Base-by-base conservation (phyloP, 2,329 filamentous ascomycete species). In the Colletotrichum sp. region DNA sequence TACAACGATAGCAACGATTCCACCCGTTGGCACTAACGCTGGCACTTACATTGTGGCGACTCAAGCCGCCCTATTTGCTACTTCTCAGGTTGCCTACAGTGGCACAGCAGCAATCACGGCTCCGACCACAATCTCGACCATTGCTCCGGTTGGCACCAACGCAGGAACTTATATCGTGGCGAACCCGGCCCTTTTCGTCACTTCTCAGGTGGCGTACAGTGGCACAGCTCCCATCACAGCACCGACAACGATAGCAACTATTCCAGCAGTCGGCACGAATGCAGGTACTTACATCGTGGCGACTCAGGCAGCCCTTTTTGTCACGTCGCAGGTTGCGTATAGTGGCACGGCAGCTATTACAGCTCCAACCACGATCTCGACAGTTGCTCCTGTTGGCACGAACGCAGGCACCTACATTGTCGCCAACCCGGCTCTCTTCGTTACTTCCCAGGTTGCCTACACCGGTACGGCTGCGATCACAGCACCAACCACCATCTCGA, bases 11-110 rank as follows among this genome's bases (percentile, higher is more conserved):
- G 62, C 66, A 3, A 78, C 73, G 3, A 60, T 78, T 15, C 26
- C 60, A 3, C 69, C 71, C 1, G 32, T 55, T 6, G 76, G 76
- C 2, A 77, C 62, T 5, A 65, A 39, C 1, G 55, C 72, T 1
- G 76, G 76, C 6, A 79, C 78, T 6, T 65, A 73, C 8, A n/a
- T 78, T 7, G 76, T 78, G 7, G 63, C 66, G 8, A 62, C 39
- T 8, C 71, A 67, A 5, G 75, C 72, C 5, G 70, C 69, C 5
- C 71, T 70, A 7, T 72, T 44, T 6, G 70, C 49, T 7, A 72
- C 70, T 4, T 72, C 70, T 1, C 34, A 59, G 3, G 70, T 72
- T 7, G 30, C 24, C 5, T 72, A 68, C 8, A 74, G 64, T 3
- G 76, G 68, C 4, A 34, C 49, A 18, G 60, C 13, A 24, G 71